Evolutionary conservation across 75 land plant genomes (phyloP).

Genomic region (Picea sitchensis): DNA sequence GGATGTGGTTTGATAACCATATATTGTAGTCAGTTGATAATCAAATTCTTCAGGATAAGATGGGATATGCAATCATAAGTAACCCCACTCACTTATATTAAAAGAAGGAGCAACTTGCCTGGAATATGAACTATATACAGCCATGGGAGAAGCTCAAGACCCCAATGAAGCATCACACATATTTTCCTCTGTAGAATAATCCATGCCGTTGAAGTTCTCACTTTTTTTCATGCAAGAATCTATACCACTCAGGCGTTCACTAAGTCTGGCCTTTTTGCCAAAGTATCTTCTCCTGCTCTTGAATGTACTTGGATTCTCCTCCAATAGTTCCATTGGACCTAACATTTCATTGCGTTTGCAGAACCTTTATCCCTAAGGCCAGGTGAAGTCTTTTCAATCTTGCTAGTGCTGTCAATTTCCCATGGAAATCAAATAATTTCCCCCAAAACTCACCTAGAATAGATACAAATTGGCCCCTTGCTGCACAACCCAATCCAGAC

Average conservation of each 20-base stretch:
- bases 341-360: neutral
- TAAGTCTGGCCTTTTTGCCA: neutral
- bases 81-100: conserved; percentile 48
- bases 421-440: conserved; percentile 85
- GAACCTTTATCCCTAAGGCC: conserved; percentile 29
- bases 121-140: conserved; percentile 29
- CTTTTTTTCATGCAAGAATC: neutral
- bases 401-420: conserved; percentile 57
- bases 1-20: conserved; percentile 74
- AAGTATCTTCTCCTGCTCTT: neutral
- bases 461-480: conserved; percentile 71
- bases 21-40: conserved; percentile 85
- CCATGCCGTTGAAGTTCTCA: conserved; percentile 20
- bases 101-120: conserved; percentile 25
- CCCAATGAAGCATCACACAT: conserved; percentile 26
- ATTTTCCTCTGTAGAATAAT: conserved; percentile 37
- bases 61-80: conserved; percentile 63
- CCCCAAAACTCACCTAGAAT: conserved; percentile 97
- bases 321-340: neutral
- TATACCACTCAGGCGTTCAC: neutral
- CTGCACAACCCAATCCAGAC: conserved; percentile 89
- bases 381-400: conserved; percentile 34
- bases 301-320: neutral
- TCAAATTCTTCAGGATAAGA: conserved; percentile 37
- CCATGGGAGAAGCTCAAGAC: conserved; percentile 35